Evolutionary conservation across 2,329 filamentous ascomycete genomes (phyloP).

Genomic region (Sarocladium strictum): DNA sequence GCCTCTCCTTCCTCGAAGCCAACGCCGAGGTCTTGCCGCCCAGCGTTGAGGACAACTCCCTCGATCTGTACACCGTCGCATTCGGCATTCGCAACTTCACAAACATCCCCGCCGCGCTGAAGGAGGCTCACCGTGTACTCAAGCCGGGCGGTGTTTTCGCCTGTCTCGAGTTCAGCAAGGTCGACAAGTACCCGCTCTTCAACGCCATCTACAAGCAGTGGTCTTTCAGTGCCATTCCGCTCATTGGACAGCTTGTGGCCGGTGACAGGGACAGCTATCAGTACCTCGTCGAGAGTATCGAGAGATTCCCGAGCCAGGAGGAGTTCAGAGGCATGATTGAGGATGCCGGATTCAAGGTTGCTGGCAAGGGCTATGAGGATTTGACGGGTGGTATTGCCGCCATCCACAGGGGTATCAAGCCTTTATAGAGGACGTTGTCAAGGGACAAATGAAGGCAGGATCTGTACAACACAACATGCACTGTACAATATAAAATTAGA

Average conservation of each 20-base stretch:
- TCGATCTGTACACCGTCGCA: slow-evolving; percentile 95
- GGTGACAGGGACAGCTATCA: slow-evolving; percentile 95
- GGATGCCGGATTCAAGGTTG: slow-evolving; percentile 78
- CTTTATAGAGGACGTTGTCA: slow-evolving; percentile 19
- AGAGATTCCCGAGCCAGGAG: slow-evolving; percentile 80
- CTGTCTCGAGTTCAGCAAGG: slow-evolving; percentile 89
- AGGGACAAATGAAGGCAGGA: not conserved
- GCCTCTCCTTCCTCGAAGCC: slow-evolving; percentile 75
- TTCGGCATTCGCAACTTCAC: slow-evolving; percentile 98
- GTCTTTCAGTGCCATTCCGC: slow-evolving; percentile 89
- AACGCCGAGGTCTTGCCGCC: slow-evolving; percentile 74
- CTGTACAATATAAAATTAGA: not conserved
- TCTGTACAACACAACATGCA: slow-evolving; percentile 5
- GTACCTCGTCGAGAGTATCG: slow-evolving; percentile 97
- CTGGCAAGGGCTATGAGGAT: slow-evolving; percentile 80
- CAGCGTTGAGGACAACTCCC: slow-evolving; percentile 58
- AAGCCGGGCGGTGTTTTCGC: slow-evolving; percentile 95
- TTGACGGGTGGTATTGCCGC: slow-evolving; percentile 88
- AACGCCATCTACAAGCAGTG: slow-evolving; percentile 89
- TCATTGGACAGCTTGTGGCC: slow-evolving; percentile 93
- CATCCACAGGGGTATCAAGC: slow-evolving; percentile 96
- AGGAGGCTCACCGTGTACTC: slow-evolving; percentile 80
- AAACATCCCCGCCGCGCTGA: slow-evolving; percentile 75
- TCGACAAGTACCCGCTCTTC: slow-evolving; percentile 68
- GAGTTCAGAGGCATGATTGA: slow-evolving; percentile 80